These are phyloP conservation scores for Collybia mongolica DNA, from an alignment of 768 basidiomycete species.

Conservation along the genomic window DNA sequence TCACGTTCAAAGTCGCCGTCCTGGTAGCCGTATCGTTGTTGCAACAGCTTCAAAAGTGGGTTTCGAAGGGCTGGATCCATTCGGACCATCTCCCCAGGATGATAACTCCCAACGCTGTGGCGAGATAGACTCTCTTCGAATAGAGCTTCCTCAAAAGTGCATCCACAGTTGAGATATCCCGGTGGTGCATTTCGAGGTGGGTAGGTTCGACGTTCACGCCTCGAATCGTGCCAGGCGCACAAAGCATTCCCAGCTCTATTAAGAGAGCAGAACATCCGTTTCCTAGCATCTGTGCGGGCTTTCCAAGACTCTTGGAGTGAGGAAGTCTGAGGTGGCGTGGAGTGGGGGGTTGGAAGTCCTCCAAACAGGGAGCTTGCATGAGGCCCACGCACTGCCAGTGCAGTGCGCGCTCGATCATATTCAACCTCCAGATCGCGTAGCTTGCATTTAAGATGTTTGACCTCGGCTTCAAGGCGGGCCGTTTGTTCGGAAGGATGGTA, in stretches of 20 bases:
- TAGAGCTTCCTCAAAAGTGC: slow-evolving; percentile 79
- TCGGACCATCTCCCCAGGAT: slow-evolving; percentile 80
- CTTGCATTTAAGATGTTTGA: slow-evolving; percentile 52
- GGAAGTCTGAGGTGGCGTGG: slow-evolving; percentile 37
- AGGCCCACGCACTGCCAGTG: slow-evolving; percentile 21
- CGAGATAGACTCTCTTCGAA: slow-evolving; percentile 84
- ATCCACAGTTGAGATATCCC: slow-evolving; percentile 83
- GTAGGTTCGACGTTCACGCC: slow-evolving; percentile 74
- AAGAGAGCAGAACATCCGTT: slow-evolving; percentile 71
- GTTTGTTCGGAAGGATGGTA: slow-evolving; percentile 20
- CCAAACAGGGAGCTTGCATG: slow-evolving; percentile 10
- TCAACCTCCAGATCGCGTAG: slow-evolving; percentile 65
- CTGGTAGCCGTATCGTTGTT: slow-evolving; percentile 72
- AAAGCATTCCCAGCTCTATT: slow-evolving; percentile 88
- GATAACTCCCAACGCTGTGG: slow-evolving; percentile 78
- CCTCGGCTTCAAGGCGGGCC: slow-evolving; percentile 41
- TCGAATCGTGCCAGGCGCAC: slow-evolving; percentile 89
- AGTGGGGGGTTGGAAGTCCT: slow-evolving; percentile 21
- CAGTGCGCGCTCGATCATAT: slow-evolving; percentile 45
- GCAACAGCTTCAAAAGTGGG: slow-evolving; percentile 69
- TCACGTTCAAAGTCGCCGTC: slow-evolving; percentile 88
- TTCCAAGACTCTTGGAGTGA: slow-evolving; percentile 66
- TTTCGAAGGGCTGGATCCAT: slow-evolving; percentile 89
- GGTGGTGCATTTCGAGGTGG: slow-evolving; percentile 81
- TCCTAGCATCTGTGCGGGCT: slow-evolving; percentile 70